Evolutionary conservation across 2,329 filamentous ascomycete genomes (phyloP), one percentile per base, ranked within the genome.

Genomic region (Xylaria sp.): DNA sequence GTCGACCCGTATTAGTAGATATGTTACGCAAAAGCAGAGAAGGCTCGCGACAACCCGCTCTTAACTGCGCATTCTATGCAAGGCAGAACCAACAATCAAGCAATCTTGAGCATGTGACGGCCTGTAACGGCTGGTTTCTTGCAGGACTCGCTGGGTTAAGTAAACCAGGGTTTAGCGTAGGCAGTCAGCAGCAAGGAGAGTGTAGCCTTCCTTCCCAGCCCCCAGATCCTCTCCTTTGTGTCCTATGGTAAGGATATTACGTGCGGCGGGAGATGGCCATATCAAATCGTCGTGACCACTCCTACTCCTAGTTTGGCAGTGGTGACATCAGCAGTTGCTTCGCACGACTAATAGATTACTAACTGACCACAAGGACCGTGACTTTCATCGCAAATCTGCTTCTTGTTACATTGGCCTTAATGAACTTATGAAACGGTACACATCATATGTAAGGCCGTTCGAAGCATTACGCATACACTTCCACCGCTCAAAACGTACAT

Each of bases 71-170:
- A 33, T 50, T 25, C 2, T 57, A 57, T 61, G 61, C 57, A 60
- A 14, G 57, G 37, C 28, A 50, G 17, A 49, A 46, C 46, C 52
- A 53, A 57, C 61, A 33, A 12, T 21, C 31, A n/a, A 33, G 25
- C n/a, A 55, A 50, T 40, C 55, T 21, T 33, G 25, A 49, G 46
- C 61, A 49, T 60, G 37, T 55, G 45, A 55, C 45, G 33, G 33
- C 21, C 56, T 31, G 50, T 52, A 46, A 35, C 33, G 54, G 38
- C 40, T 17, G 45, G 19, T 38, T 25, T 28, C 35, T 45, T 31
- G 50, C 21, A 6, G 56, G 12, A 17, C 17, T 60, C 45, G 25
- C 46, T 47, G 15, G 25, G 9, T 31, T 9, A 31, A 31, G 12
- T 19, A 17, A 40, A 40, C 55, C 23, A 50, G 37, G 55, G 47